Percentiles rank a stretch among this genome's conserved stretches.
phyloP scores from a whole-genome alignment of 192 early-diverging fungal species.

The Coemansia sp. region DNA sequence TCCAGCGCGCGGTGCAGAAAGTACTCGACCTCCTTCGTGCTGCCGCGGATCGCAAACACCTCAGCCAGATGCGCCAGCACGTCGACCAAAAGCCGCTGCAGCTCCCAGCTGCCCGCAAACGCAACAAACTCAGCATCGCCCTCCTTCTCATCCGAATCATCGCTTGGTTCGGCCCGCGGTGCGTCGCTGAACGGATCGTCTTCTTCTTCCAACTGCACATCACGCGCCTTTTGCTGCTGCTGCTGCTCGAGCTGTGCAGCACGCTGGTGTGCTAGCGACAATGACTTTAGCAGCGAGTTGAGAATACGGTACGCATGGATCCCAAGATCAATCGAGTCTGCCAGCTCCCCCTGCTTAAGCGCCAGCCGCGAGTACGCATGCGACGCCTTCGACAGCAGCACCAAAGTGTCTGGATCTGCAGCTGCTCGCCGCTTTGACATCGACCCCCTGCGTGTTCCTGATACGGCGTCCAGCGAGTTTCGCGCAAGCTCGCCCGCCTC shows the following conservation, averaged over 20 bases:
- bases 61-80: constrained; percentile 30
- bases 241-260: not conserved
- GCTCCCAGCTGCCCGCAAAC: constrained; percentile 38
- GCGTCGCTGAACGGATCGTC: constrained; percentile 35
- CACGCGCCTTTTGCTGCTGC: not conserved
- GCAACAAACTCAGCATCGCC: constrained; percentile 22
- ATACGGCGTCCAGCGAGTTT: constrained; percentile 2
- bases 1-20: constrained; percentile 32
- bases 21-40: constrained; percentile 44
- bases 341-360: constrained; percentile 33
- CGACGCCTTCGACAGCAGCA: constrained; percentile 26
- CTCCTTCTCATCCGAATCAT: not conserved
- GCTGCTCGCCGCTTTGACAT: constrained; percentile 3
- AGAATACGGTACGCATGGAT: constrained; percentile 48
- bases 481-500: constrained; percentile 15
- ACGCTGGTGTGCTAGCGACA: constrained; percentile 12
- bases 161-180: not conserved
- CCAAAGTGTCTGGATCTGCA: constrained; percentile 20
- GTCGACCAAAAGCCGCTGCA: constrained; percentile 42
- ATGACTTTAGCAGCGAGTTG: constrained; percentile 23
- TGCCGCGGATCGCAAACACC: constrained; percentile 39
- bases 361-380: constrained; percentile 31
- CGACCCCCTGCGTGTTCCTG: not conserved
- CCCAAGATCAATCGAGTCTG: constrained; percentile 37
- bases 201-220: too few relatives aligned